A percentile compares a stretch with the other conserved stretches of the same genome.
These are phyloP conservation scores for Diplodia corticola DNA, from an alignment of 2,329 filamentous ascomycete species.

Conservation along the genomic window DNA sequence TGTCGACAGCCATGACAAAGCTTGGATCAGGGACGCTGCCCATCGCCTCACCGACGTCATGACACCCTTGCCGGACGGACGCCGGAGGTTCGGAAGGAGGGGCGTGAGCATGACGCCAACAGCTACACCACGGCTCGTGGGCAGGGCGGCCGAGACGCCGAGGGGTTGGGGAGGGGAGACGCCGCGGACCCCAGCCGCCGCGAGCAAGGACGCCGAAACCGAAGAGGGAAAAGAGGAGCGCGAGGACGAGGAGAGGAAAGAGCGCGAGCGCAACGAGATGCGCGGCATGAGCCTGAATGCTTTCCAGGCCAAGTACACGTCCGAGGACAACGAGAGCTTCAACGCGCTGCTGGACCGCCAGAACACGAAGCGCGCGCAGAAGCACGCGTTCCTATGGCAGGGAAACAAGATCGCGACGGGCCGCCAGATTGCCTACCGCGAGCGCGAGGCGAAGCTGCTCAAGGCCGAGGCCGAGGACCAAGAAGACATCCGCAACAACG, in stretches of 20 bases:
- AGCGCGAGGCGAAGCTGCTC: constrained; percentile 68
- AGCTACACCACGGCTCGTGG: constrained; percentile 25
- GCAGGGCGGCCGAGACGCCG: constrained; percentile 56
- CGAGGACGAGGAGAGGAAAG: constrained; percentile 47
- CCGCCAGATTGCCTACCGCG: constrained; percentile 59
- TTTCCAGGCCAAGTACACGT: constrained; percentile 93
- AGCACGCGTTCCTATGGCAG: constrained; percentile 85
- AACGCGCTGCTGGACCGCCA: constrained; percentile 89
- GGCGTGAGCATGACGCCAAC: constrained; percentile 33
- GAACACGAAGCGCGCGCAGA: constrained; percentile 79
- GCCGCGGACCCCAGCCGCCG: constrained; percentile 57
- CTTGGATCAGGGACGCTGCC: constrained; percentile 83
- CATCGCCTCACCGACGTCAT: constrained; percentile 67
- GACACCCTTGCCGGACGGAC: constrained; percentile 67
- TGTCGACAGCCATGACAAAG: constrained; percentile 77
- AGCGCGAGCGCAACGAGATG: constrained; percentile 48
- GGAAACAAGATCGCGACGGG: constrained; percentile 76
- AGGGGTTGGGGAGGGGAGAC: constrained; percentile 71
- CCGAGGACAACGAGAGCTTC: constrained; percentile 97
- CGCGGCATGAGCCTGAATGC: constrained; percentile 73
- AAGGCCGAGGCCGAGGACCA: constrained; percentile 39
- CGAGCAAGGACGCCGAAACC: constrained; percentile 30
- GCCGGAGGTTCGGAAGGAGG: constrained; percentile 25
- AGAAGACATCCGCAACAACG: constrained; percentile 23
- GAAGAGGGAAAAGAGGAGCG: constrained; percentile 25